Percentiles rank a stretch among this genome's conserved stretches.
Evolutionary conservation across 257 asterid species (phyloP).

Genomic region (Nicotiana sylvestris): DNA sequence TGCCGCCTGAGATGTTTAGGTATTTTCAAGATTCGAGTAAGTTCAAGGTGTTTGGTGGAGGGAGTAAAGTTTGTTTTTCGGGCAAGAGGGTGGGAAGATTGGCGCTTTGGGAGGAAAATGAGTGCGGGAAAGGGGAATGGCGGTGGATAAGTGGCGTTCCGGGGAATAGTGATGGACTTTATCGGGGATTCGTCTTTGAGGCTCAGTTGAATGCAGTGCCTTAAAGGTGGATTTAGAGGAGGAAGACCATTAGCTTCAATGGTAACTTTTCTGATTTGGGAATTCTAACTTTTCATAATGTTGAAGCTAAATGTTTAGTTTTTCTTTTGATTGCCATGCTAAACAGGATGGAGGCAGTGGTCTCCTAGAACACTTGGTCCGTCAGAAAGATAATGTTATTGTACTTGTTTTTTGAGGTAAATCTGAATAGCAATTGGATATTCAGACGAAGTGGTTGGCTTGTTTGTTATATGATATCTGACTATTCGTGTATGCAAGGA

Average conservation of each 20-base stretch:
- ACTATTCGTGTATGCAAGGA: constrained; percentile 10
- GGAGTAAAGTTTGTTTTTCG: constrained; percentile 75
- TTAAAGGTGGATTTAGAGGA: constrained; percentile 19
- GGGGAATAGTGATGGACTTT: constrained; percentile 85
- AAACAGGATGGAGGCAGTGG: constrained; percentile 9
- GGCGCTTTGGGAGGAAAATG: constrained; percentile 81
- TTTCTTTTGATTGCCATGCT: constrained; percentile 10
- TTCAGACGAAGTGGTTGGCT: not conserved
- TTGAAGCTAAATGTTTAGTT: constrained; percentile 10
- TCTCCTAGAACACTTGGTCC: constrained; percentile 6
- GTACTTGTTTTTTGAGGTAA: constrained; percentile 14
- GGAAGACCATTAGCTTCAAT: constrained; percentile 1
- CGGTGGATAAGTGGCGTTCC: constrained; percentile 80
- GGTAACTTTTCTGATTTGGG: constrained; percentile 16
- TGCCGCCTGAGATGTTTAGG: constrained; percentile 84
- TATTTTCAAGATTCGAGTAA: constrained; percentile 78
- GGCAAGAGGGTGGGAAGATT: constrained; percentile 82
- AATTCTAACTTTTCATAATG: constrained; percentile 1
- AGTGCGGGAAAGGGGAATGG: constrained; percentile 62
- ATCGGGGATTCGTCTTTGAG: constrained; percentile 75
- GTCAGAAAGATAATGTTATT: constrained; percentile 8
- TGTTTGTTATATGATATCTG: constrained; percentile 1
- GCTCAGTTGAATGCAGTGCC: constrained; percentile 65
- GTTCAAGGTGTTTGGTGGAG: constrained; percentile 97
- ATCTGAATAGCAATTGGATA: not conserved